These are phyloP conservation scores for Suhomyces wounanorum DNA, from an alignment of 1,139 yeast species.

Conservation along the genomic window DNA sequence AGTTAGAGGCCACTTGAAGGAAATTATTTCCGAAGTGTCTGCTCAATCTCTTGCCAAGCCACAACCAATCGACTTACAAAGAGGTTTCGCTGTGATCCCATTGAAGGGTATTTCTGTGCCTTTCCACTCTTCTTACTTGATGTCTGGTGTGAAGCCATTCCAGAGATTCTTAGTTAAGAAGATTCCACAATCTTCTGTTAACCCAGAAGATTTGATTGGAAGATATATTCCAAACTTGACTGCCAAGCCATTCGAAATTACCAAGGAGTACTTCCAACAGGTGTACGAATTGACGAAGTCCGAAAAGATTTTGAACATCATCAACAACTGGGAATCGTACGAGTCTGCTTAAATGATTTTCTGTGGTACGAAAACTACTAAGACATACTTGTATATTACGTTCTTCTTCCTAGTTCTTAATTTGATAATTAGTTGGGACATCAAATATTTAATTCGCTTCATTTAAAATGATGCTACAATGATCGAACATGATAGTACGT, in stretches of 20 bases:
- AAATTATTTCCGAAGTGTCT: slow-evolving; percentile 84
- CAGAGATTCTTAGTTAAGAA: slow-evolving; percentile 95
- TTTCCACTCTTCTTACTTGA: slow-evolving; percentile 96
- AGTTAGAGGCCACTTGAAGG: slow-evolving; percentile 83
- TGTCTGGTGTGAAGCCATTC: slow-evolving; percentile 99
- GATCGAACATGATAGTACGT: slow-evolving; percentile 10
- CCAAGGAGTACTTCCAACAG: slow-evolving; percentile 95
- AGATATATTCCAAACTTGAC: slow-evolving; percentile 98
- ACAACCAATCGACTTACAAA: slow-evolving; percentile 94
- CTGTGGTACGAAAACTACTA: slow-evolving; percentile 15
- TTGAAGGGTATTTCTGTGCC: slow-evolving; percentile 98
- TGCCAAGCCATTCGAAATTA: slow-evolving; percentile 93
- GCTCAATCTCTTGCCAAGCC: slow-evolving; percentile 81
- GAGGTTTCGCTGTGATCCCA: slow-evolving; percentile 98
- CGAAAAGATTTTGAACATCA: slow-evolving; percentile 82
- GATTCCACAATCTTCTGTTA: slow-evolving; percentile 91
- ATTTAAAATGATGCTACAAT: slow-evolving; percentile 1
- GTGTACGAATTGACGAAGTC: slow-evolving; percentile 90
- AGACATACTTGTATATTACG: slow-evolving; percentile 4
- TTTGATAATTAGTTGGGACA: slow-evolving; percentile 4
- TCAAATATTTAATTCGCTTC: slow-evolving; percentile 8
- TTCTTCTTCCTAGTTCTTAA: neutral
- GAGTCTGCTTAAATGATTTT: slow-evolving; percentile 43
- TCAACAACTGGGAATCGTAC: slow-evolving; percentile 94
- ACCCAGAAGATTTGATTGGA: slow-evolving; percentile 89